phyloP scores from a whole-genome alignment of 225 moss, liverwort and hornwort genomes.

The Physcomitrellopsis africana region DNA sequence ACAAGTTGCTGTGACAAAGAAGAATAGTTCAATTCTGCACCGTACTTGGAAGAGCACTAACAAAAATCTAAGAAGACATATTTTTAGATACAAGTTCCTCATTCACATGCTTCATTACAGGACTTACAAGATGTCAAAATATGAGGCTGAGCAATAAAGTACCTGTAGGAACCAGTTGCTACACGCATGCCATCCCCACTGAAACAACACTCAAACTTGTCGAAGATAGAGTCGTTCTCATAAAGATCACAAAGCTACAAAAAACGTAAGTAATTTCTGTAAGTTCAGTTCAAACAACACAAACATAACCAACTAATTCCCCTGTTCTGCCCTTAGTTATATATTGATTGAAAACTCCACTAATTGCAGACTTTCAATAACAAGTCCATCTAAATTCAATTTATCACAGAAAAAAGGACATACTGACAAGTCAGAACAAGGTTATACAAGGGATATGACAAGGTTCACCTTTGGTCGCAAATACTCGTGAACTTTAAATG shows the following conservation, averaged over 20 bases:
- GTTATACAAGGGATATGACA: neutral
- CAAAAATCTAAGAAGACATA: conserved; percentile 9
- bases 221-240: conserved; percentile 98
- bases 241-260: conserved; percentile 96
- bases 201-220: conserved; percentile 99
- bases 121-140: neutral
- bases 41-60: neutral
- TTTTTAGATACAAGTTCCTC: neutral
- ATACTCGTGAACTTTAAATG: conserved; percentile 94
- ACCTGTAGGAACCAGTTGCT: conserved; percentile 99
- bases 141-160: conserved; percentile 4
- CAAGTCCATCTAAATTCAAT: neutral
- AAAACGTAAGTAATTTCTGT: conserved; percentile 11
- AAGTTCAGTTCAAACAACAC: neutral
- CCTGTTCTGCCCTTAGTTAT: too few relatives aligned
- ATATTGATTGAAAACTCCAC: too few relatives aligned
- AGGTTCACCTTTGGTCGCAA: conserved; percentile 87
- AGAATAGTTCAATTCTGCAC: neutral
- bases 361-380: neutral
- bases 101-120: neutral
- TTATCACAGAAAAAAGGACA: neutral
- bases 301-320: too few relatives aligned
- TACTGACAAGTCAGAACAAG: too few relatives aligned
- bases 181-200: conserved; percentile 98
- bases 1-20: conserved; percentile 80